Evolutionary conservation across 2,329 filamentous ascomycete species (phyloP).

Genomic region (Alternaria dauci): DNA sequence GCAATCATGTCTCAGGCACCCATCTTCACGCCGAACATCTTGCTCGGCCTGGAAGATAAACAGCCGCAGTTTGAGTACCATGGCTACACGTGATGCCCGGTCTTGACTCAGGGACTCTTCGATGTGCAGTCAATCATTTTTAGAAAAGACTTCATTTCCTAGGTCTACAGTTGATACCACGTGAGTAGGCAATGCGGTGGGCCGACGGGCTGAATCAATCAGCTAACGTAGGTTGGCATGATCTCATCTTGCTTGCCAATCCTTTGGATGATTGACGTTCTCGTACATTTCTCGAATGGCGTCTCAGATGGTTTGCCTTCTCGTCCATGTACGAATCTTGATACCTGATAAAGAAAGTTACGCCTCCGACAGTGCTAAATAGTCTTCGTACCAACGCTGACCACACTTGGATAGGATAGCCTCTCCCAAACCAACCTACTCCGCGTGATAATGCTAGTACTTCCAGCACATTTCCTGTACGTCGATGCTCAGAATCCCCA

Average conservation of each 20-base stretch:
- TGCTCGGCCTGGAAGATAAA: slow-evolving; percentile 39
- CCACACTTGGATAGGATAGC: fast-evolving
- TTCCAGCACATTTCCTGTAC: no score
- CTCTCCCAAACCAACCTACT: no score
- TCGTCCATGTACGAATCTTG: no score
- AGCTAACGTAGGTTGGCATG: not conserved
- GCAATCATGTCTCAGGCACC: slow-evolving; percentile 51
- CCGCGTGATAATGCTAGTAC: no score
- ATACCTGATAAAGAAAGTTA: no score
- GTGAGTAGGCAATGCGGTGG: not conserved
- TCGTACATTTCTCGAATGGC: fast-evolving
- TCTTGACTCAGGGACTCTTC: slow-evolving; percentile 63
- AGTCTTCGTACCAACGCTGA: no score
- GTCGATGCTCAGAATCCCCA: not conserved
- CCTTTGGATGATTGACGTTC: no score
- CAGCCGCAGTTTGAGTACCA: slow-evolving; percentile 40
- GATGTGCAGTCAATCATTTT: slow-evolving; percentile 66
- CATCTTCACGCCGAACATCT: slow-evolving; percentile 45
- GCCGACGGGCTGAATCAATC: not conserved
- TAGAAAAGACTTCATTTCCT: slow-evolving; percentile 72
- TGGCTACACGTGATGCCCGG: slow-evolving; percentile 52
- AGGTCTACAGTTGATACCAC: not conserved
- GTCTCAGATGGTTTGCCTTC: no score
- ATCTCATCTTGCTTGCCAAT: no score
- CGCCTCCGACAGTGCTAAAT: no score